Evolutionary conservation across 2,329 filamentous ascomycete species (phyloP).

Genomic region (Monosporascus cannonballus): DNA sequence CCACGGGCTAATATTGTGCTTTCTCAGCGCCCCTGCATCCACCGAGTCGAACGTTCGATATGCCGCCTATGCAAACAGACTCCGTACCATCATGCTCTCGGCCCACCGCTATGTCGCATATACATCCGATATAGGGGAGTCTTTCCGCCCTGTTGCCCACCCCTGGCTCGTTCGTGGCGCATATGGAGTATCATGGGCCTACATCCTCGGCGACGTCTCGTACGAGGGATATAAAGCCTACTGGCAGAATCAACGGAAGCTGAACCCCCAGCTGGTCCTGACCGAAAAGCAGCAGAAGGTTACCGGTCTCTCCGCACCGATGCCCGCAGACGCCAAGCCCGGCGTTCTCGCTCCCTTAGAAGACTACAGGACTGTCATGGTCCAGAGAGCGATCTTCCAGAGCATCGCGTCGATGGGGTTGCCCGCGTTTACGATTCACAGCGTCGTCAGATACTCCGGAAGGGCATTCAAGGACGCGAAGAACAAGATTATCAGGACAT

Average conservation of each 20-base stretch:
- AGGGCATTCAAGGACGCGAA: conserved; percentile 77
- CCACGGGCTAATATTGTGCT: conserved; percentile 8
- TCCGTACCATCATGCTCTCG: conserved; percentile 80
- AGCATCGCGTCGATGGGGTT: conserved; percentile 87
- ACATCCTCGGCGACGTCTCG: conserved; percentile 81
- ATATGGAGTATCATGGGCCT: conserved; percentile 89
- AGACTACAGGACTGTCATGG: conserved; percentile 87
- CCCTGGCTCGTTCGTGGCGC: conserved; percentile 74
- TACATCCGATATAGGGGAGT: conserved; percentile 93
- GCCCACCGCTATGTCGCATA: conserved; percentile 97
- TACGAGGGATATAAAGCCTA: conserved; percentile 97
- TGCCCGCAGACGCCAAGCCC: conserved; percentile 25
- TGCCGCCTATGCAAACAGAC: conserved; percentile 80
- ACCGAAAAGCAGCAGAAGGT: conserved; percentile 42
- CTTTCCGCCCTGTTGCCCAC: conserved; percentile 87
- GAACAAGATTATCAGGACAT: conserved; percentile 71
- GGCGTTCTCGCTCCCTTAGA: conserved; percentile 64
- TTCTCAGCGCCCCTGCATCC: conserved; percentile 60
- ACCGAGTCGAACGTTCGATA: conserved; percentile 85
- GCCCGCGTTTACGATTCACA: conserved; percentile 90
- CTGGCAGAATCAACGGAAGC: conserved; percentile 69
- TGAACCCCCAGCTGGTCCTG: conserved; percentile 61
- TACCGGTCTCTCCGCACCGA: conserved; percentile 36
- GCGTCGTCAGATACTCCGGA: conserved; percentile 84
- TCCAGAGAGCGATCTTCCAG: conserved; percentile 86